Evolutionary conservation across 495 filamentous ascomycete genomes (phyloP), one percentile per base, ranked within the genome.

Genomic region (Xylaria palmicola): DNA sequence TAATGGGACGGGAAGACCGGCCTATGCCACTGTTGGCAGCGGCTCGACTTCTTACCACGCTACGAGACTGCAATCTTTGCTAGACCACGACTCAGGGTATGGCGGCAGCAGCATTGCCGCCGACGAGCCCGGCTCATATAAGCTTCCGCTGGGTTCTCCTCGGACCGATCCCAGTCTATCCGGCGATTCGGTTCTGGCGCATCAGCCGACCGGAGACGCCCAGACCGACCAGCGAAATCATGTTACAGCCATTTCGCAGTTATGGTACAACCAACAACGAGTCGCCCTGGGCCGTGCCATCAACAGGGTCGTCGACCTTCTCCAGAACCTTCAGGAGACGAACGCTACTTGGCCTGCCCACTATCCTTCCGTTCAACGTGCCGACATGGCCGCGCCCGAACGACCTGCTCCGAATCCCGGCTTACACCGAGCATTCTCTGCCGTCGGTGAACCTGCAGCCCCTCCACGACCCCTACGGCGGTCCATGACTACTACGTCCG

Each of bases 311-410:
- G 85, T 97, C 53, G 93, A 98, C 41, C 88, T 89, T 0, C 68
- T 84, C 47, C 85, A 87, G 75, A 83, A 84, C 54, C 83, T 98
- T 53, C 92, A 96, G 74, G 85, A 90, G 65, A 93, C 88, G 82
- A 98, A 98, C 65, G 75, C 87, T 29, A 82, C 84, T 72, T 98
- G 95, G 94, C 95, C 94, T 5, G 92, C 92, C 36, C 90, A 93
- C 67, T 98, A 98, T 69, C 95, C 94, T 50, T 90, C 93, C 15
- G 88, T 96, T 13, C 87, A 91, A 68, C 84, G 81, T 50, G 70
- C 82, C 32, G 83, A 81, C 30, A 68, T 74, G 10, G 60, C 75
- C 10, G 69, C 78, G 10, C 75, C 77, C 6, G 71, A 77, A 3
- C 71, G 65, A 30, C 64, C 75, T 19, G 52, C 65, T 2, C 65